These are phyloP conservation scores for Starmerella floricola DNA, from an alignment of 805 yeast genomes.

Conservation along the genomic window DNA sequence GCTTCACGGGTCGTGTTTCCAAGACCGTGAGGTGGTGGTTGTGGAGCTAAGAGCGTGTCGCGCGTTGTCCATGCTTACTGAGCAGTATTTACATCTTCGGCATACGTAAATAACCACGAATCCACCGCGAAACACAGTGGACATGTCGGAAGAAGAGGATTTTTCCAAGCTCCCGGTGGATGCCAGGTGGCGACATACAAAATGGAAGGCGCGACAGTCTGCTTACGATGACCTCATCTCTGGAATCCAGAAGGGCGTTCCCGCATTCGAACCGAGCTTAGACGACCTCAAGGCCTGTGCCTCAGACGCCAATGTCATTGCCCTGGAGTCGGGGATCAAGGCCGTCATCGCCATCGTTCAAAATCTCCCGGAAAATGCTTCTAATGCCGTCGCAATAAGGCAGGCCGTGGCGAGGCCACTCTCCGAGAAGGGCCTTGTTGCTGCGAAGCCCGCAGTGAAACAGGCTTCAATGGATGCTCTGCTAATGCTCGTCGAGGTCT, in stretches of 20 bases:
- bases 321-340: slow-evolving; percentile 70
- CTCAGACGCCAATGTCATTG: slow-evolving; percentile 75
- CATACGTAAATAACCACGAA: background rate
- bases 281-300: slow-evolving; percentile 41
- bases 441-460: slow-evolving; percentile 65
- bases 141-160: slow-evolving; percentile 45
- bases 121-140: background rate
- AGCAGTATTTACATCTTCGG: background rate
- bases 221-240: slow-evolving; percentile 58
- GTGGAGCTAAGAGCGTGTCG: too few species aligned
- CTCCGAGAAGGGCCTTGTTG: slow-evolving; percentile 71
- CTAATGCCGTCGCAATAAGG: slow-evolving; percentile 30
- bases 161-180: slow-evolving; percentile 50
- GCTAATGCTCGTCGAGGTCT: slow-evolving; percentile 50
- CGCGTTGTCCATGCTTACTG: too few species aligned
- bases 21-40: too few species aligned
- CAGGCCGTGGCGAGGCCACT: slow-evolving; percentile 30
- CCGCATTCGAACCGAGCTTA: background rate
- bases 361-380: slow-evolving; percentile 40
- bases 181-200: slow-evolving; percentile 53
- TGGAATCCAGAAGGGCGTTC: background rate
- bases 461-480: slow-evolving; percentile 52
- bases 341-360: slow-evolving; percentile 41
- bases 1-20: too few species aligned
- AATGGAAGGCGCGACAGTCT: slow-evolving; percentile 76